Percentiles rank a stretch among this genome's conserved stretches.
Evolutionary conservation across 2,329 filamentous ascomycete genomes (phyloP).

Genomic region (Monosporascus sp.): DNA sequence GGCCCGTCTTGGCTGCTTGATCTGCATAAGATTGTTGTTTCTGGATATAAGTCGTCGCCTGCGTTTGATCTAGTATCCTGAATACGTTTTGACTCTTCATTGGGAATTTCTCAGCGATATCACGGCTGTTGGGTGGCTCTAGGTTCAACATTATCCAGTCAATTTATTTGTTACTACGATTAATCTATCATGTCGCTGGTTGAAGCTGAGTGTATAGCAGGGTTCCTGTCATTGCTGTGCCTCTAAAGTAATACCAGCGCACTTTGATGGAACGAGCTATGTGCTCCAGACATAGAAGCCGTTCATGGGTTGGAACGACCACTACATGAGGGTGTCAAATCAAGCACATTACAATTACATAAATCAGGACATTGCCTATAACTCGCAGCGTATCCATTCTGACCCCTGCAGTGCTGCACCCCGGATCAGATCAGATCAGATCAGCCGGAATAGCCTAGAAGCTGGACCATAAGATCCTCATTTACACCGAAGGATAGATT

Average conservation of each 20-base stretch:
- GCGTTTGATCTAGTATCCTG: neutral
- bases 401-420: neutral
- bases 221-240: neutral
- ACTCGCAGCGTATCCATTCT: neutral
- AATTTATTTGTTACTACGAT: neutral
- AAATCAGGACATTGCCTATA: neutral
- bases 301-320: too few relatives aligned
- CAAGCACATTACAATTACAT: too few relatives aligned
- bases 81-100: neutral
- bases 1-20: neutral
- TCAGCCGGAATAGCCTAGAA: neutral
- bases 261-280: too few relatives aligned
- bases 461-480: neutral
- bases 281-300: too few relatives aligned
- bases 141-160: neutral
- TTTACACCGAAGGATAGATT: neutral
- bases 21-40: neutral
- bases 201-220: neutral
- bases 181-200: neutral
- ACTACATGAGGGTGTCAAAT: too few relatives aligned
- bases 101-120: neutral
- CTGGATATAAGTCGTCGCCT: neutral
- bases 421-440: neutral
- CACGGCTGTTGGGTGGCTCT: too few relatives aligned
- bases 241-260: too few relatives aligned